Conservation (phyloP, 768 basidiomycete genomes). For the Naematelia aurantialba region DNA sequence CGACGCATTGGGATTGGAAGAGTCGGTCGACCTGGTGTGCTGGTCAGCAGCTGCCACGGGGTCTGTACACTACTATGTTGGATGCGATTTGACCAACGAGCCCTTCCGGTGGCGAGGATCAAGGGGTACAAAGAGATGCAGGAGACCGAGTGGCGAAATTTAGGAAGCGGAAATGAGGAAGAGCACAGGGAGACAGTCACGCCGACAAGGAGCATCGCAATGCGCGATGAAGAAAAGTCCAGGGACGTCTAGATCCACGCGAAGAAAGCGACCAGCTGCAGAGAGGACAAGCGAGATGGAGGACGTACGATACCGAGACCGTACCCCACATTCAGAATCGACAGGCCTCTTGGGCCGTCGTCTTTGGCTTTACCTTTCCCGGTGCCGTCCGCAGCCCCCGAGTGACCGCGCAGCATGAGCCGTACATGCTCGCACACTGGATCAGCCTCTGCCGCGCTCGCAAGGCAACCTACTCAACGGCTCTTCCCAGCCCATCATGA, state of each 20-base stretch:
- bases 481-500: conserved; percentile 99
- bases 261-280: too few relatives aligned
- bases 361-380: too few relatives aligned
- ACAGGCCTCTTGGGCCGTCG: conserved; percentile 54
- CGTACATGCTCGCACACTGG: conserved; percentile 74
- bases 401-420: conserved; percentile 59
- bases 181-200: not conserved
- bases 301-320: conserved; percentile 71
- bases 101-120: too few relatives aligned
- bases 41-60: too few relatives aligned
- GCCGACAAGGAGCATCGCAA: too few relatives aligned
- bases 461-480: conserved; percentile 62
- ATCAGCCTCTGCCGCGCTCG: conserved; percentile 4
- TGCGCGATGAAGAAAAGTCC: too few relatives aligned
- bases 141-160: too few relatives aligned
- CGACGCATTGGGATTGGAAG: conserved; percentile 73
- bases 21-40: conserved; percentile 70
- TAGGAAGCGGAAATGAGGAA: not conserved
- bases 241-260: too few relatives aligned
- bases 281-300: not conserved
- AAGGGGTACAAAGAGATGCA: too few relatives aligned
- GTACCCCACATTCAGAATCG: conserved; percentile 85
- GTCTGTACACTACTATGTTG: too few relatives aligned
- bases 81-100: too few relatives aligned
- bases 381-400: conserved; percentile 27